Evolutionary conservation across 2,329 filamentous ascomycete species (phyloP), one percentile per base, ranked within the genome.

Genomic region (Emmonsia crescens): DNA sequence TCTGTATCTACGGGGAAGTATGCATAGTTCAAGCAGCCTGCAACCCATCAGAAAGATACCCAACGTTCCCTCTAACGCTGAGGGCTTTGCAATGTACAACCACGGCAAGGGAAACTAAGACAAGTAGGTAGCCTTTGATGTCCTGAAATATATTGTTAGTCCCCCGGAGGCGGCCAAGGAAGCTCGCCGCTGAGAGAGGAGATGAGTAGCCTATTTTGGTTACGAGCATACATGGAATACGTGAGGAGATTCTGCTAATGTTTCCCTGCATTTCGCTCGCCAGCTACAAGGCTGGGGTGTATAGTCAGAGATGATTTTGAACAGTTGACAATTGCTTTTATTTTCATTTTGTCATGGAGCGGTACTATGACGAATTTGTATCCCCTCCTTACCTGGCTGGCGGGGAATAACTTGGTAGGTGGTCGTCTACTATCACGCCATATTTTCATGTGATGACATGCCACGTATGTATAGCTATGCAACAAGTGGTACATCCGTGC

Each of bases 121-220:
- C 56, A 59, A 62, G 59, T 19, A 61, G 12, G 38, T 42, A 38
- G 62, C 55, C 31, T 61, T 57, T 57, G 36, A 60, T 9, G 38
- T 60, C 38, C 0, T 64, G 59, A 51, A 65, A 57, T 64, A 62
- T 62, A 64, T 64, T 33, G 52, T 64, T 10, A 55, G 62, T 49
- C 63, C 61, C 36, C 59, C 62, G 10, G n/a, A n/a, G n/a, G n/a
- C n/a, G n/a, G n/a, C n/a, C n/a, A n/a, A n/a, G n/a, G n/a, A n/a
- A n/a, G n/a, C n/a, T n/a, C n/a, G n/a, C n/a, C n/a, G n/a, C n/a
- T n/a, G n/a, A n/a, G n/a, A n/a, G n/a, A n/a, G n/a, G n/a, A n/a
- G n/a, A n/a, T 52, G 60, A 42, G 19, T 57, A 27, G n/a, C 16
- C 16, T 16, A 54, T 54, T 60, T 60, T 60, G 0, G 33, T 44